Percentiles rank a stretch among this genome's conserved stretches.
These are phyloP conservation scores for Phialophora tarda DNA, from an alignment of 2,329 filamentous ascomycete genomes.

Conservation along the genomic window DNA sequence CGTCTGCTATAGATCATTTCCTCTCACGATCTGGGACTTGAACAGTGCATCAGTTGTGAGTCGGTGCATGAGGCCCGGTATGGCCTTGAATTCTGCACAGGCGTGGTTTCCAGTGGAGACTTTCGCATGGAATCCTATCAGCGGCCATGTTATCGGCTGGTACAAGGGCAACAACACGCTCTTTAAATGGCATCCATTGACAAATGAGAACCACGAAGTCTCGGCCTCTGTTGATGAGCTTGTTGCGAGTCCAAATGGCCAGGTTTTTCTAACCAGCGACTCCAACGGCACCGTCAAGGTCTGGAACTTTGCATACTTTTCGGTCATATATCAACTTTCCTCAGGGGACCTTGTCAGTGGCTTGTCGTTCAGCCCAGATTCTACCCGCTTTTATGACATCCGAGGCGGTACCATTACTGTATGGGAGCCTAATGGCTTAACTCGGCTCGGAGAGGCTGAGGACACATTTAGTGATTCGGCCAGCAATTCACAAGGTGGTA, in stretches of 20 bases:
- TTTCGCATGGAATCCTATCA: conserved; percentile 42
- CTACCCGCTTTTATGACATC: conserved; percentile 42
- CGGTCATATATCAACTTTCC: conserved; percentile 38
- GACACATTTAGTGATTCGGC: conserved; percentile 35
- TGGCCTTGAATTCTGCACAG: background rate
- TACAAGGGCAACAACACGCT: conserved; percentile 43
- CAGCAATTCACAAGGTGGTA: conserved; percentile 17
- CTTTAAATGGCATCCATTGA: conserved; percentile 48
- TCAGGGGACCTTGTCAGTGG: conserved; percentile 37
- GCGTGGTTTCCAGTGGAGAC: conserved; percentile 23
- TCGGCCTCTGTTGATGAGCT: conserved; percentile 37
- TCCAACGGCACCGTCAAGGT: conserved; percentile 39
- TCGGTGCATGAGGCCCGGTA: conserved; percentile 14
- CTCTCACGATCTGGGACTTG: conserved; percentile 36
- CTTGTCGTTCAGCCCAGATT: conserved; percentile 40
- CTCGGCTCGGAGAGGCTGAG: conserved; percentile 35
- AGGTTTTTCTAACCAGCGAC: conserved; percentile 40
- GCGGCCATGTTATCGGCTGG: conserved; percentile 44
- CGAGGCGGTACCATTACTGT: conserved; percentile 40
- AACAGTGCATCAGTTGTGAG: conserved; percentile 11
- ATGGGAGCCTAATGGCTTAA: conserved; percentile 43
- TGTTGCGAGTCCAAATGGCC: conserved; percentile 39
- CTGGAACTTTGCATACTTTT: conserved; percentile 40
- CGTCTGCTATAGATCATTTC: conserved; percentile 36
- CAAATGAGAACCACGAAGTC: conserved; percentile 40